Base-by-base conservation (phyloP, 129 eudicot species). In the Lactuca saligna region DNA sequence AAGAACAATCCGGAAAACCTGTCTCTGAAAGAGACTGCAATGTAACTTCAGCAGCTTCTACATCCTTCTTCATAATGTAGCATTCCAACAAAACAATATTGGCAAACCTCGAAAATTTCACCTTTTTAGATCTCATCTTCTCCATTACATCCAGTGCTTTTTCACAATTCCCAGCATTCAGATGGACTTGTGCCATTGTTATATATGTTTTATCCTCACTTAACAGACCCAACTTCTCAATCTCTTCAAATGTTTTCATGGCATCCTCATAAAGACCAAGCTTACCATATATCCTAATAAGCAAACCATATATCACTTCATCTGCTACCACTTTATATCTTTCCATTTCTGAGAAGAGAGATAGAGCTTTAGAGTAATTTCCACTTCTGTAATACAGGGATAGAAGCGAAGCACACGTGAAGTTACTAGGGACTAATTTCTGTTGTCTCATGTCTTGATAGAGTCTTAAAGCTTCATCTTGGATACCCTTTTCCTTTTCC, bases 111-210 rank as follows among this genome's bases (percentile, higher is more conserved):
- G 99, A 89, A 62, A 77, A 85, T 16, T 56, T 53, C 10, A 79
- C 64, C 44, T 80, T 71, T 61, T 74, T 86, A 70, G 81, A 79
- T 75, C 82, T 80, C 92, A 93, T 81, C 33, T 71, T 71, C 41
- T 85, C 89, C 91, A 93, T 85, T 4, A 75, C 41, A 32, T 63
- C 65, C 65, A 89, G 69, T 14, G 95, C 95, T 63, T 87, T 87
- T 71, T 77, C 87, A 71, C 34, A 39, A 65, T 85, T 70, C 63
- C 88, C 85, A 11, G 82, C 64, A 70, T 39, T 83, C 55, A 93
- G 85, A 78, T 93, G 90, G 65, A 93, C 99, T 74, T 85, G 97
- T 4, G 97, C 96, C 99, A 93, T 89, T 48, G 99, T 76, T 61
- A 78, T 42, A 62, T 89, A 93, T 41, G 99, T 87, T 76, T 85